Evolutionary conservation across 352 stramenopile genomes (phyloP), one percentile per base, ranked within the genome.

Genomic region (Phytophthora podocarpi): DNA sequence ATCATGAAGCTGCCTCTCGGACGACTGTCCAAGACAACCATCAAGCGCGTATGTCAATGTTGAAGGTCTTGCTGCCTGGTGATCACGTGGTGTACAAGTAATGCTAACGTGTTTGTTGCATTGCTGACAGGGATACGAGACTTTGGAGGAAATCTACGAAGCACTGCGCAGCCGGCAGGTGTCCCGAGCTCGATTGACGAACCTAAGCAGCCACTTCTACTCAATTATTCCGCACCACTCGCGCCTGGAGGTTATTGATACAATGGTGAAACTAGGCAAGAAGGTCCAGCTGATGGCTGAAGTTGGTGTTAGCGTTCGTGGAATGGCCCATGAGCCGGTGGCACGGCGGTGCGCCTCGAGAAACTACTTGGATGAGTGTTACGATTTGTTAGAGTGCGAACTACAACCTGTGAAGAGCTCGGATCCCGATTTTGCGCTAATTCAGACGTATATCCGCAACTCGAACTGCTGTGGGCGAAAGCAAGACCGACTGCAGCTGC

Each of bases 371-470:
- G 79, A 89, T 57, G 78, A 79, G 52, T 86, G 74, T 56, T 87
- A 88, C 48, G 57, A 71, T 24, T 59, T 80, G 15, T 64, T 89
- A 49, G 70, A 83, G 10, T 89, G 79, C 43, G 57, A 70, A 6
- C 61, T 91, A 39, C 48, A 75, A 11, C 79, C 79, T 24, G 39
- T 91, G 31, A 61, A 63, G 16, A 70, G 70, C 21, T 64, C 64
- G 24, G 70, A 78, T 28, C 60, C 64, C 11, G 82, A 88, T 66
- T 88, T 73, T 60, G 68, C 68, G 27, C 70, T 82, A 37, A 81
- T 90, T 60, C 67, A 87, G 57, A 76, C 79, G 49, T 90, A 90
- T 53, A 72, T 90, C 36, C 79, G 73, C 47, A 89, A 89, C 52
- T 89, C 81, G 24, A 87, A 76, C 61, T 90, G 81, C 67, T 90